These are phyloP conservation scores for Claviceps arundinis DNA, from an alignment of 2,329 filamentous ascomycete genomes.

Conservation along the genomic window DNA sequence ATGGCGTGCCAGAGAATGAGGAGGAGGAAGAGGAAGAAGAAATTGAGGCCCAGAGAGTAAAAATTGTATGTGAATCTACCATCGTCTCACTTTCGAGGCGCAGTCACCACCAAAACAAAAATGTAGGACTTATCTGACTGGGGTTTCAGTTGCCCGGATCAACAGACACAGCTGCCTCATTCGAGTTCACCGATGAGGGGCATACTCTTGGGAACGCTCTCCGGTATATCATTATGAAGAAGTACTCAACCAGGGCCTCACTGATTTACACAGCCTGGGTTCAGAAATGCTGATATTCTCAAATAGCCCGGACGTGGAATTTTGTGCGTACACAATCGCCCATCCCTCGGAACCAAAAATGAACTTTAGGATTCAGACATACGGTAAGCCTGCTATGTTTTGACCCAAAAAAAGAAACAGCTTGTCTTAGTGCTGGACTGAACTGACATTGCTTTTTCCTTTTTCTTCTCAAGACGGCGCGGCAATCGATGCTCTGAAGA, in stretches of 20 bases:
- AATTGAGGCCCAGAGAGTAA: slow-evolving; percentile 41
- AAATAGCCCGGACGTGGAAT: slow-evolving; percentile 79
- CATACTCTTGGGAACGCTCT: slow-evolving; percentile 93
- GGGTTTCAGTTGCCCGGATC: slow-evolving; percentile 61
- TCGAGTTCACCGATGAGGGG: slow-evolving; percentile 86
- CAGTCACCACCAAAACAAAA: not conserved
- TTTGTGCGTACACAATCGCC: slow-evolving; percentile 95
- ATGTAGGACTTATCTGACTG: not conserved
- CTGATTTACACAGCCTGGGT: not conserved
- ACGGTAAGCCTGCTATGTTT: slow-evolving; percentile 44
- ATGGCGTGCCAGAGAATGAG: slow-evolving; percentile 17
- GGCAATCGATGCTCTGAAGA: slow-evolving; percentile 76
- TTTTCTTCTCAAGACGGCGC: slow-evolving; percentile 46
- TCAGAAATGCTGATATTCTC: slow-evolving; percentile 3
- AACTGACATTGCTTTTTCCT: not conserved
- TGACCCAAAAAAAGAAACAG: slow-evolving; percentile 6
- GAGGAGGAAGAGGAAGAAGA: slow-evolving; percentile 29
- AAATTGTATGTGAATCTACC: slow-evolving; percentile 35
- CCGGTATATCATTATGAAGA: slow-evolving; percentile 96
- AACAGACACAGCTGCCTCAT: slow-evolving; percentile 78
- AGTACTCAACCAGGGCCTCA: slow-evolving; percentile 42
- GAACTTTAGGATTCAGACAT: slow-evolving; percentile 96
- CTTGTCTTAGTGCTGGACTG: slow-evolving; percentile 1
- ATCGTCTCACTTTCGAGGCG: not conserved
- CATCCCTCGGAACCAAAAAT: slow-evolving; percentile 93